These are phyloP conservation scores for Blastocladiella britannica DNA, from an alignment of 192 early-diverging fungal species.

Conservation along the genomic window DNA sequence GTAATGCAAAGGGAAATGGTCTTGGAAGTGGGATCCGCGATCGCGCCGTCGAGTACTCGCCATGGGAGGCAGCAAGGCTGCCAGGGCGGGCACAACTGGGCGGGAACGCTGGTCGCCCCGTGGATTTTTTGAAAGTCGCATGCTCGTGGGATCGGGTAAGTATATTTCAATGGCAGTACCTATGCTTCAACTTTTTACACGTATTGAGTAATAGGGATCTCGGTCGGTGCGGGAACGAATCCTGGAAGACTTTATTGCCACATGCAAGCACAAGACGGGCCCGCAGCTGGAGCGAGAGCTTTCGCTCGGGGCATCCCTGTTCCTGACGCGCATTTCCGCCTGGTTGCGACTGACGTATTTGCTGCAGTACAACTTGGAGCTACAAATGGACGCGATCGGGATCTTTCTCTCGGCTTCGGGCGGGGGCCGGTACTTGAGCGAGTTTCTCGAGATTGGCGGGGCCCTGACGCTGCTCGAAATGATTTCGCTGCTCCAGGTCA, in stretches of 20 bases:
- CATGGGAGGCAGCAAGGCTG: no score
- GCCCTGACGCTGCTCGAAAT: conserved; percentile 38
- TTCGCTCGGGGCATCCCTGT: conserved; percentile 32
- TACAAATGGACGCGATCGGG: conserved; percentile 29
- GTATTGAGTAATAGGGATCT: conserved; percentile 23
- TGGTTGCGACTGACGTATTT: conserved; percentile 36
- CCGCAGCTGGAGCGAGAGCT: conserved; percentile 38
- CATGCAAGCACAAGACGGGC: conserved; percentile 29
- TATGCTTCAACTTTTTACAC: no score
- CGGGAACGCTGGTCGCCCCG: no score
- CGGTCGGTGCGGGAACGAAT: conserved; percentile 25
- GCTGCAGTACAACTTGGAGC: conserved; percentile 21
- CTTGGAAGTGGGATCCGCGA: no score
- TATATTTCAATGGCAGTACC: no score
- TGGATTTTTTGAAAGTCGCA: background rate
- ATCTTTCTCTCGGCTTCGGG: conserved; percentile 34
- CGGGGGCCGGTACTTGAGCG: conserved; percentile 33
- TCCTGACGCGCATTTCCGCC: conserved; percentile 32
- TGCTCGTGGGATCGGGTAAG: background rate
- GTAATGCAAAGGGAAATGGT: no score
- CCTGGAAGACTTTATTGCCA: conserved; percentile 27
- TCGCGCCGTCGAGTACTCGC: no score
- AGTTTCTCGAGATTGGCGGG: conserved; percentile 44
- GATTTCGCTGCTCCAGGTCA: conserved; percentile 27
- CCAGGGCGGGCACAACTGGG: no score